Conservation (phyloP, 768 basidiomycete genomes). For the Amanita rubescens region DNA sequence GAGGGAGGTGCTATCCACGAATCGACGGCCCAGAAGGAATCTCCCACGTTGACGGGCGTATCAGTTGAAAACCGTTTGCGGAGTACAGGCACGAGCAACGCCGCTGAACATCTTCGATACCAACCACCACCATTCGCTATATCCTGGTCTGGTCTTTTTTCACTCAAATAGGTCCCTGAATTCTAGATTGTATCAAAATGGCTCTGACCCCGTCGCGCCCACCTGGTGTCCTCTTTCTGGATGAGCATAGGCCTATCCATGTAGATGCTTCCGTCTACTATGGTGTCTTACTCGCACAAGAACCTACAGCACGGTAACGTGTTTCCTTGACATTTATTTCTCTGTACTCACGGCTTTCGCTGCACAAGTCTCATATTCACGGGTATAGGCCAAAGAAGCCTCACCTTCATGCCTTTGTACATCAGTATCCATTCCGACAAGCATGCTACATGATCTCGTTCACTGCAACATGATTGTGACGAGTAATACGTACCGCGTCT, state of each 20-base stretch:
- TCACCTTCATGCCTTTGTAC: too few species aligned
- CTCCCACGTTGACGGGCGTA: too few species aligned
- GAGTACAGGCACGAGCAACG: too few species aligned
- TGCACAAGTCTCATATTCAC: constrained; percentile 55
- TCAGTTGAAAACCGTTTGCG: too few species aligned
- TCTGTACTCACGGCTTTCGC: constrained; percentile 9
- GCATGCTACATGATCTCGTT: too few species aligned
- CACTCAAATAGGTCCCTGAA: background rate
- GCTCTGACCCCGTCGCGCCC: constrained; percentile 62
- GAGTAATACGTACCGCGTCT: too few species aligned
- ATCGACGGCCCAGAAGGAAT: too few species aligned
- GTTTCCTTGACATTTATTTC: background rate
- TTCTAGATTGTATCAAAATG: constrained; percentile 27
- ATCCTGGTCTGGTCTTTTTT: background rate
- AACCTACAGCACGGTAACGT: constrained; percentile 80
- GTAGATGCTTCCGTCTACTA: constrained; percentile 79
- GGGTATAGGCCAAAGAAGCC: constrained; percentile 64
- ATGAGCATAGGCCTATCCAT: constrained; percentile 41
- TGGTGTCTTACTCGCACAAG: constrained; percentile 69
- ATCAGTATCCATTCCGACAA: too few species aligned
- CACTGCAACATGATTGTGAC: too few species aligned
- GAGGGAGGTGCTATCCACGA: too few species aligned
- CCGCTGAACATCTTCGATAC: background rate
- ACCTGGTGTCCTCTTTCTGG: constrained; percentile 55
- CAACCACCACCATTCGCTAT: background rate